Conservation (phyloP, 2,329 filamentous ascomycete species). For the Botrytis tulipae region DNA sequence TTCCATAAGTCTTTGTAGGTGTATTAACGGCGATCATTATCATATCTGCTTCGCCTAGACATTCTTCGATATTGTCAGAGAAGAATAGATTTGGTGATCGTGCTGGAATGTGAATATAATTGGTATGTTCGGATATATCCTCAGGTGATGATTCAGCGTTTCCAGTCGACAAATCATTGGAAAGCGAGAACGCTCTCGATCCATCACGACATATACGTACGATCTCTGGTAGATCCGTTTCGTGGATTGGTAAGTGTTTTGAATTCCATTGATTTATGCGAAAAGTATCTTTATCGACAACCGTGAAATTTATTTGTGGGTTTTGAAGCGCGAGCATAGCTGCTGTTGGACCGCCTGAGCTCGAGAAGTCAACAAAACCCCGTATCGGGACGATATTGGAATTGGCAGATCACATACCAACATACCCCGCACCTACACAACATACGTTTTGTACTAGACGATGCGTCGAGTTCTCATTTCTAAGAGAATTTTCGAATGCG, state of each 20-base stretch:
- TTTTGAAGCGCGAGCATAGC: conserved; percentile 74
- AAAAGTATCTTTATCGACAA: conserved; percentile 66
- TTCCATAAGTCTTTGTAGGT: conserved; percentile 69
- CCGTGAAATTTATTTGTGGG: conserved; percentile 66
- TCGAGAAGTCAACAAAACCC: background rate
- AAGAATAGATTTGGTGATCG: conserved; percentile 69
- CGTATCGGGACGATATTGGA: background rate
- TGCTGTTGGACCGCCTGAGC: conserved; percentile 65
- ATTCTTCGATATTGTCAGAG: conserved; percentile 61
- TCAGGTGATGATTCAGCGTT: conserved; percentile 38
- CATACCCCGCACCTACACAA: conserved; percentile 73
- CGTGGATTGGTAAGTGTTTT: conserved; percentile 70
- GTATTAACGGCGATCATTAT: conserved; percentile 78
- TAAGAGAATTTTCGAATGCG: conserved; percentile 20
- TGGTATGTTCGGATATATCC: conserved; percentile 33
- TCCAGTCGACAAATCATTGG: conserved; percentile 40
- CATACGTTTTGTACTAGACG: conserved; percentile 57
- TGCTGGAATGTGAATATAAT: conserved; percentile 41
- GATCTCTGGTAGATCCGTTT: conserved; percentile 68
- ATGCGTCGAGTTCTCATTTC: background rate
- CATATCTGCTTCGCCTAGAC: conserved; percentile 67
- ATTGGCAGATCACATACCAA: conserved; percentile 54
- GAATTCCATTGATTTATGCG: conserved; percentile 75
- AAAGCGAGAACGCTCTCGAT: conserved; percentile 45
- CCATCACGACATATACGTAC: conserved; percentile 64